Evolutionary conservation across 2,329 filamentous ascomycete genomes (phyloP).

Genomic region (Cercospora sp.): DNA sequence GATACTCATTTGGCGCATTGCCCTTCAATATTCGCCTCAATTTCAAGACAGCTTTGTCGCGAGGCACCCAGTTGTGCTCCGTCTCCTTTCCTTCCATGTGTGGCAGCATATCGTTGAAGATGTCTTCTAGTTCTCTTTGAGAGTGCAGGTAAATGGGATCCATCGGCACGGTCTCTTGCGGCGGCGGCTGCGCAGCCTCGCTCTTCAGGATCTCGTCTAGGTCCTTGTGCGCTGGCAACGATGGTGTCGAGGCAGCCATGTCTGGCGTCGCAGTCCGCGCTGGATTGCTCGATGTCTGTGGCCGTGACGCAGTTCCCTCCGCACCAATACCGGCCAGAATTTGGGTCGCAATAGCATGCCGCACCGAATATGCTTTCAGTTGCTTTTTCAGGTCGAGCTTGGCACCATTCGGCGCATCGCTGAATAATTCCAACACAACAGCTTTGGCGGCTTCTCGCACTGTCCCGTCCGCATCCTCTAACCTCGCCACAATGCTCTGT

Average conservation of each 20-base stretch:
- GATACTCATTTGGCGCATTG: conserved; percentile 77
- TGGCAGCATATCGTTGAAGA: conserved; percentile 75
- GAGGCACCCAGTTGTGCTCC: conserved; percentile 85
- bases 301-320: conserved; percentile 33
- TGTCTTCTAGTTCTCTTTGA: conserved; percentile 81
- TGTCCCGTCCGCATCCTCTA: conserved; percentile 86
- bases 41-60: conserved; percentile 77
- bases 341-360: conserved; percentile 78
- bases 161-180: conserved; percentile 66
- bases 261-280: conserved; percentile 33
- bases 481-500: conserved; percentile 74
- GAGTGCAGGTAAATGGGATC: conserved; percentile 84
- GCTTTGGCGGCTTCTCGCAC: conserved; percentile 82
- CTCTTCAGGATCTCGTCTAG: conserved; percentile 46
- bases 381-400: conserved; percentile 89
- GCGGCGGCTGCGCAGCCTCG: conserved; percentile 57
- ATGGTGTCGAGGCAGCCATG: conserved; percentile 47
- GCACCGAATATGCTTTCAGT: conserved; percentile 78
- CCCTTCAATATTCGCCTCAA: conserved; percentile 77
- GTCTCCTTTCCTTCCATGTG: conserved; percentile 86
- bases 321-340: conserved; percentile 74
- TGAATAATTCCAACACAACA: conserved; percentile 83
- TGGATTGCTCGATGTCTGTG: conserved; percentile 31
- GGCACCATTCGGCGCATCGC: conserved; percentile 74
- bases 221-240: conserved; percentile 32